These are phyloP conservation scores for Chaetomiaceae sp. DNA, from an alignment of 2,329 filamentous ascomycete genomes.

Conservation along the genomic window DNA sequence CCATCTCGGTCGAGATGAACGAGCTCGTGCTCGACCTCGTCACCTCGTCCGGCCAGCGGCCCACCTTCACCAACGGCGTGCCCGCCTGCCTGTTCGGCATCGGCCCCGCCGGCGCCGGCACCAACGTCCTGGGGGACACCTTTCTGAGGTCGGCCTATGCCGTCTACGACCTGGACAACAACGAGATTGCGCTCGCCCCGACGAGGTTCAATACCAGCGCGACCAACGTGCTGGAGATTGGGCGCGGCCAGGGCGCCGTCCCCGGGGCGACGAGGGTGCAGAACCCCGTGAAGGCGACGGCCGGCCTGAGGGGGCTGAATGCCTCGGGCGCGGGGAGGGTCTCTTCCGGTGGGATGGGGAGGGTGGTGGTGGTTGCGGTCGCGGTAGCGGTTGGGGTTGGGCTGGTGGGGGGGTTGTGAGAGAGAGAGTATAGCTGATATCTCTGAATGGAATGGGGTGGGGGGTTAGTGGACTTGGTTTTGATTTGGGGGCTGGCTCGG, in stretches of 20 bases:
- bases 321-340: background rate
- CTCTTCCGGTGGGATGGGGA: background rate
- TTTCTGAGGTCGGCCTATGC: constrained; percentile 72
- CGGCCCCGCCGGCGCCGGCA: constrained; percentile 50
- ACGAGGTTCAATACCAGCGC: constrained; percentile 56
- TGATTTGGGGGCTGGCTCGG: background rate
- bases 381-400: background rate
- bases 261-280: constrained; percentile 51
- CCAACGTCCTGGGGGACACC: constrained; percentile 67
- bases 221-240: constrained; percentile 53
- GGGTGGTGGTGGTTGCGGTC: background rate
- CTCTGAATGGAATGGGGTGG: no score
- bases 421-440: no score
- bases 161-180: constrained; percentile 69
- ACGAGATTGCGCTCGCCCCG: constrained; percentile 66
- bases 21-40: constrained; percentile 56
- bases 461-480: no score
- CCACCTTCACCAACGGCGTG: constrained; percentile 50
- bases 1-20: constrained; percentile 52
- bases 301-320: constrained; percentile 9
- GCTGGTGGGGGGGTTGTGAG: background rate
- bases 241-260: constrained; percentile 43
- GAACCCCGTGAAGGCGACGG: constrained; percentile 38
- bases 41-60: constrained; percentile 42
- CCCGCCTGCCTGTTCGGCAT: constrained; percentile 65